These are phyloP conservation scores for Schwanniomyces vanrijiae DNA, from an alignment of 805 yeast species.

Conservation along the genomic window DNA sequence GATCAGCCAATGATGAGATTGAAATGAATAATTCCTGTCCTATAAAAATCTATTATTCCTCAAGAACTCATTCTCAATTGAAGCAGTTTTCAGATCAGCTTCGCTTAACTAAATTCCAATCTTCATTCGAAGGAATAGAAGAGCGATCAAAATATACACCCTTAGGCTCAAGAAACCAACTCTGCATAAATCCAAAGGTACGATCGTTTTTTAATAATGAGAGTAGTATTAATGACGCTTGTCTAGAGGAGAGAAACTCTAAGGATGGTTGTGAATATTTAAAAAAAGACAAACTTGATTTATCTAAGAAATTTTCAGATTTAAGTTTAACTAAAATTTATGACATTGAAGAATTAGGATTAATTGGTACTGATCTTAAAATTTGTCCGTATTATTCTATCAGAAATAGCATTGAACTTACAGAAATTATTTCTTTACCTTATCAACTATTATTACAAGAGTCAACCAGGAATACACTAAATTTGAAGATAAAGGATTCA, in stretches of 20 bases:
- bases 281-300: conserved; percentile 21
- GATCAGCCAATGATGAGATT: conserved; percentile 19
- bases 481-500: conserved; percentile 58
- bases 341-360: conserved; percentile 78
- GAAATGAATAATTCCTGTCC: conserved; percentile 29
- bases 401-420: conserved; percentile 51
- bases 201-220: conserved; percentile 45
- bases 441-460: conserved; percentile 74
- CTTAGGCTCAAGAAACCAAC: conserved; percentile 79
- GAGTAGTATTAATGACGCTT: conserved; percentile 72
- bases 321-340: conserved; percentile 53
- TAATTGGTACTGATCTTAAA: conserved; percentile 53
- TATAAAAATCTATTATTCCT: conserved; percentile 60
- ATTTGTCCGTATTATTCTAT: conserved; percentile 84
- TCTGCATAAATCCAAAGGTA: conserved; percentile 73
- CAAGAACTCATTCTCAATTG: conserved; percentile 90
- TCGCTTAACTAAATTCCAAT: conserved; percentile 57
- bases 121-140: conserved; percentile 46
- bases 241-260: conserved; percentile 63
- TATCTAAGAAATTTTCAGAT: conserved; percentile 50
- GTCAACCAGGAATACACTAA: conserved; percentile 57
- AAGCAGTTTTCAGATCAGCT: conserved; percentile 78
- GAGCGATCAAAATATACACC: conserved; percentile 71
- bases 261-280: conserved; percentile 25
- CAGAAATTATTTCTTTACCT: conserved; percentile 83